Base-by-base conservation (phyloP, 805 yeast genomes). In the Metschnikowia baotianmanensis region DNA sequence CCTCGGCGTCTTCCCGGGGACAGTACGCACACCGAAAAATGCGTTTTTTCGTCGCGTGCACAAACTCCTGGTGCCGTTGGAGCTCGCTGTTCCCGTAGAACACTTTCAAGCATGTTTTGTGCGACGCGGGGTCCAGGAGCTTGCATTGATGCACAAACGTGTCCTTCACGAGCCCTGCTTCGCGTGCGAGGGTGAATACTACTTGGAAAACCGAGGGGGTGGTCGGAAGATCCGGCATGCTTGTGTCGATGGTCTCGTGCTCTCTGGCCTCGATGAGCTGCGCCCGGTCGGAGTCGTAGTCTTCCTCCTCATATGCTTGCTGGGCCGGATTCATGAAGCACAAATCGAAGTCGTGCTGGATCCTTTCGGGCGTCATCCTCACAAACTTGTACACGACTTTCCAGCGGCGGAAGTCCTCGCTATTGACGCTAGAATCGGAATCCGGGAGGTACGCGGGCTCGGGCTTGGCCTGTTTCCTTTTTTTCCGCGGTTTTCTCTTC, bases 31-130 rank as follows among this genome's bases (percentile, higher is more conserved):
- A 69, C 42, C 64, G 62, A 53, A 63, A 69, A 11, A 69, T 62
- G 40, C 62, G 65, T 50, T 68, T 69, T 38, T 62, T 60, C 17
- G 72, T 66, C 10, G 74, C 74, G 52, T 69, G 74, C 17, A 69
- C 74, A 54, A 68, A 69, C 46, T 69, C 74, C 46, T 69, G 72
- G 51, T 69, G 74, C 42, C 74, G 51, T 27, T 66, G 55, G 33
- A 69, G 55, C 47, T 69, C 74, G 45, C 67, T 69, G 41, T 65
- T 69, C 12, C 74, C 74, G 45, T 69, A 67, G 36, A 69, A 69
- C 1, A 68, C 62, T 50, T 68, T 69, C 25, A 60, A 50, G 43
- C 74, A 69, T 23, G 65, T 61, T 22, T 53, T 48, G 18, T 50
- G 42, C 4, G 63, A 54, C 5, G 41, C 40, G 5, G 73, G 70